A percentile compares a stretch with the other conserved stretches of the same genome.
phyloP scores from a whole-genome alignment of 331 rosid species.

The Erythrophleum ivorense region DNA sequence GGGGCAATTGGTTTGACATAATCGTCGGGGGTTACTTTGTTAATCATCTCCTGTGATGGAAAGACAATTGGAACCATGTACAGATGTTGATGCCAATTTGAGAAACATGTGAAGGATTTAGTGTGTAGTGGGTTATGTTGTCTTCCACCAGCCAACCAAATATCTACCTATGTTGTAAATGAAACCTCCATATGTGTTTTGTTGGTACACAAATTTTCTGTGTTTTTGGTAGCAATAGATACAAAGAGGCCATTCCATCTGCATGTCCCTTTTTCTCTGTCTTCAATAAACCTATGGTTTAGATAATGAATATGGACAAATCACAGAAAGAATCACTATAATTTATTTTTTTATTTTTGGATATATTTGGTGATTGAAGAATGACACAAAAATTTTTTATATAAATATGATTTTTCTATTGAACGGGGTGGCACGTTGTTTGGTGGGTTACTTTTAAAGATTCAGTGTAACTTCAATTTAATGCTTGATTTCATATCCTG shows the following conservation, averaged over 20 bases:
- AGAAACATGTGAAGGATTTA: background rate
- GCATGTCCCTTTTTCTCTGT: background rate
- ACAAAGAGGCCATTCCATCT: background rate
- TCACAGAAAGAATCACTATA: background rate
- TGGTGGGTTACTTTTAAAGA: conserved; percentile 33
- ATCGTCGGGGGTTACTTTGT: too few species aligned
- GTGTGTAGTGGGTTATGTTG: background rate
- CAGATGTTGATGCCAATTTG: background rate
- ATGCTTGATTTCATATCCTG: background rate
- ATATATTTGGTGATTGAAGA: conserved; percentile 14
- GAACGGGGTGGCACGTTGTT: conserved; percentile 44
- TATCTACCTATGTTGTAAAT: background rate
- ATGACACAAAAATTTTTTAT: background rate
- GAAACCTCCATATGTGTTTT: background rate
- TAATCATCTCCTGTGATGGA: too few species aligned
- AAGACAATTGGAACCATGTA: too few species aligned
- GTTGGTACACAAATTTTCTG: background rate
- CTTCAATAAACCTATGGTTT: background rate
- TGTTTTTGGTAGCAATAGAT: background rate
- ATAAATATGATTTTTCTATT: background rate
- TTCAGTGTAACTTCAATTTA: background rate
- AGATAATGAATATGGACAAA: too few species aligned
- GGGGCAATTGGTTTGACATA: too few species aligned
- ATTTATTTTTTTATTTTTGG: background rate
- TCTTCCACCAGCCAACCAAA: background rate